These are phyloP conservation scores for Botrytis fragariae DNA, from an alignment of 2,329 filamentous ascomycete genomes.

Conservation along the genomic window DNA sequence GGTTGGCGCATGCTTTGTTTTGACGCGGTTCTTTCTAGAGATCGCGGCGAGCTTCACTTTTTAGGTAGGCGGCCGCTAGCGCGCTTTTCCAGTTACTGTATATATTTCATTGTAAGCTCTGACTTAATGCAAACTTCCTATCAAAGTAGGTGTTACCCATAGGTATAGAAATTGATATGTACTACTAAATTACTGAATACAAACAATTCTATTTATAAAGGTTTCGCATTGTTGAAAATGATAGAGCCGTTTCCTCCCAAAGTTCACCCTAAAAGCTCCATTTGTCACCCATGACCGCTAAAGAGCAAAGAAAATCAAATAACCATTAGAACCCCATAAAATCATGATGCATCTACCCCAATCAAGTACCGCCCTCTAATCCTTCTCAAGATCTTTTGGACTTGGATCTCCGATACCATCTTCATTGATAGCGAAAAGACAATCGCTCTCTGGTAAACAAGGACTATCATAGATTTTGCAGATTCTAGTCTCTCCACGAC, in stretches of 20 bases:
- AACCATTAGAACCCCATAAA: background rate
- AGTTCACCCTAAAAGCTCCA: background rate
- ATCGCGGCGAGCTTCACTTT: conserved; percentile 26
- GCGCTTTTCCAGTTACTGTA: conserved; percentile 14
- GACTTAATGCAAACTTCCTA: background rate
- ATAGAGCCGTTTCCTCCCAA: conserved; percentile 2
- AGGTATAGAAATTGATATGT: background rate
- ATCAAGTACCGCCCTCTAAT: conserved; percentile 39
- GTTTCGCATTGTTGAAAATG: conserved; percentile 8
- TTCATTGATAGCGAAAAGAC: conserved; percentile 93
- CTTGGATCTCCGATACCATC: conserved; percentile 95
- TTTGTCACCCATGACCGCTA: conserved; percentile 23
- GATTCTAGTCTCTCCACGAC: conserved; percentile 88
- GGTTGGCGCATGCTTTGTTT: conserved; percentile 30
- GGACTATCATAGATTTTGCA: conserved; percentile 99
- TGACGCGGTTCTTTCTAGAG: conserved; percentile 22
- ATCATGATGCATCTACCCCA: background rate
- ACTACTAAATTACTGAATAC: conserved; percentile 9
- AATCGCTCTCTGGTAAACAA: conserved; percentile 93
- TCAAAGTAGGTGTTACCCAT: background rate
- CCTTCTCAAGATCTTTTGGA: conserved; percentile 93
- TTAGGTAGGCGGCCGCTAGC: conserved; percentile 25
- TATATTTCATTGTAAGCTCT: background rate
- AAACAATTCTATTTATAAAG: background rate
- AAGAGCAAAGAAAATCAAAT: conserved; percentile 7